These are phyloP conservation scores for Psilocybe sp. DNA, from an alignment of 768 basidiomycete species.

Conservation along the genomic window DNA sequence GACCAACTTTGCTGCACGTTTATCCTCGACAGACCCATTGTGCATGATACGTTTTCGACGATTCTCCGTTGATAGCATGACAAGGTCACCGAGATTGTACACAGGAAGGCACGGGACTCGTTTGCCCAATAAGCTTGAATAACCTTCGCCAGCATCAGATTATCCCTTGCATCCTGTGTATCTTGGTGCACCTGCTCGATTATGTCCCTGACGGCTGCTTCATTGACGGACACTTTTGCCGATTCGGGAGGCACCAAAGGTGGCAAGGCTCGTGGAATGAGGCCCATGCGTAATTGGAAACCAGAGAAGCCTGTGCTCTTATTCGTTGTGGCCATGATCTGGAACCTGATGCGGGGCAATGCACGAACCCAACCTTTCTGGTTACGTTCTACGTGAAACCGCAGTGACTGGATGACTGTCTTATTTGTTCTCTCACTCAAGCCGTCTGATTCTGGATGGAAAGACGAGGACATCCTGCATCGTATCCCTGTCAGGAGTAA, in stretches of 20 bases:
- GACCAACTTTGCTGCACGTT: constrained; percentile 39
- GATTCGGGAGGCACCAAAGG: constrained; percentile 13
- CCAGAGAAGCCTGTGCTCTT: constrained; percentile 26
- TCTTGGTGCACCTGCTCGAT: not conserved
- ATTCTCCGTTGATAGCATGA: constrained; percentile 34
- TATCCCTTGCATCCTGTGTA: constrained; percentile 5
- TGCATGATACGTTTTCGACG: constrained; percentile 25
- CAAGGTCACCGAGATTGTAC: constrained; percentile 29
- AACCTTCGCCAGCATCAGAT: constrained; percentile 2
- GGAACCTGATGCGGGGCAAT: constrained; percentile 26
- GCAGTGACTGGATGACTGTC: constrained; percentile 27
- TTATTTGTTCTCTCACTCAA: constrained; percentile 31
- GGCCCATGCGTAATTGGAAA: constrained; percentile 26
- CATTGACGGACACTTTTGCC: not conserved
- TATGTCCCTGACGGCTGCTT: no score
- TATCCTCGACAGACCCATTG: constrained; percentile 20
- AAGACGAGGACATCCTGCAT: constrained; percentile 30
- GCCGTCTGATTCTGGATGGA: constrained; percentile 39
- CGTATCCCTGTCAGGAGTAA: constrained; percentile 23
- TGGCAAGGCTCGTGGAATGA: constrained; percentile 22
- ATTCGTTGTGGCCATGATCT: constrained; percentile 32
- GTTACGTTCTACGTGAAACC: constrained; percentile 24
- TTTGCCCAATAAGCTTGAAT: constrained; percentile 30
- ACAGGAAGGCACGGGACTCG: constrained; percentile 6
- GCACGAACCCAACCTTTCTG: constrained; percentile 29